Base-by-base conservation (phyloP, 805 yeast species). In the Zygoascus tannicola region DNA sequence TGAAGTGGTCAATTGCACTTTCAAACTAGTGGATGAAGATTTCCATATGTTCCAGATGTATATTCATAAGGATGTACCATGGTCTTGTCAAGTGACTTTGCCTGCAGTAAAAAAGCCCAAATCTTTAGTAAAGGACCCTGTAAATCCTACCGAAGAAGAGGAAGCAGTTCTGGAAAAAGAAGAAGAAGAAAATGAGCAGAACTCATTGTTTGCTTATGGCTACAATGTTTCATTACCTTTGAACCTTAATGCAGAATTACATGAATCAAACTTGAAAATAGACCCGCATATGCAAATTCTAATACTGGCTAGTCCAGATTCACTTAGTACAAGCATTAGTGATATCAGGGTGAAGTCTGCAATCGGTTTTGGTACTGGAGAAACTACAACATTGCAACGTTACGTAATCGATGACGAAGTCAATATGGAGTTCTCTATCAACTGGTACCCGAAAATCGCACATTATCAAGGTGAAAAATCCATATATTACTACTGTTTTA, bases 21-120 rank as follows among this genome's bases (percentile, higher is more conserved):
- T 83, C 21, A 62, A 63, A 4, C 69, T 83, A 40, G 68, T 73
- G 12, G 90, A 83, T 58, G 81, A 78, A 51, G 54, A 76, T 34
- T 83, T 73, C 56, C 92, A 83, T 56, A 58, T 82, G 46, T 80
- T 83, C 59, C 90, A 83, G 63, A 65, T 82, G 38, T 82, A 82
- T 57, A 65, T 83, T 35, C 92, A 83, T 59, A 81, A 82, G 56
- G 92, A 83, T 57, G 78, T 74, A 5, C 92, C 92, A 22, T 76
- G 78, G 56, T 72, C 82, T 38, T 83, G 92, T 59, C 66, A 81
- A 22, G 40, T 21, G 19, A 22, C 40, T 3, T 20, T 37, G 22
- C 30, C 30, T 22, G 21, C 4, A 21, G 16, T 19, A 21, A 37
- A 15, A 10, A 26, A 22, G 3, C n/a, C n/a, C n/a, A 22, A 15